Base-by-base conservation (phyloP, 2,329 filamentous ascomycete species). In the Penicillium sp. region DNA sequence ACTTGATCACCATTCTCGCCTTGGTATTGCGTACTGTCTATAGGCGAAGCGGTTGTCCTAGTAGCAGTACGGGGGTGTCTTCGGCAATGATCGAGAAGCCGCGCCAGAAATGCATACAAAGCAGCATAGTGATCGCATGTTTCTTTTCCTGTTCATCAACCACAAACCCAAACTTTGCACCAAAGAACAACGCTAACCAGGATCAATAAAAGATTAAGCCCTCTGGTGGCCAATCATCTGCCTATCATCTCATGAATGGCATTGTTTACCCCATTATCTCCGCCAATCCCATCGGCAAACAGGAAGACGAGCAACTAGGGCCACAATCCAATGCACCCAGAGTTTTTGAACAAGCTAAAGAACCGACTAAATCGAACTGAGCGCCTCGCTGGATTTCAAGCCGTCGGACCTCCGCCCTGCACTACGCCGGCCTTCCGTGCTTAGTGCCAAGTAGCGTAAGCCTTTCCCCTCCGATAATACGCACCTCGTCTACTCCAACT, bases 361-460 rank as follows among this genome's bases (percentile, higher is more conserved):
- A 54, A 28, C 49, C 33, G 42, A 17, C 30, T 24, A 6, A 15
- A 53, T 37, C 4, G 24, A 50, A 50, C 24, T 22, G n/a, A 8
- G 24, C 49, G 8, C 35, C 22, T 35, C 7, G n/a, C 22, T 37
- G 40, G 22, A 10, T n/a, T 19, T 44, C 26, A 33, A 51, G 15
- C 67, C 67, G 67, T 68, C 67, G 67, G 67, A 64, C 24, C 58
- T 68, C 67, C 67, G 67, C 59, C 59, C 54, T 58, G 56, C 45
- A 47, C 59, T 47, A 50, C 40, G 24, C 26, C 53, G 37, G 38
- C 26, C 17, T 28, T 44, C 53, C 53, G 53, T 28, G 26, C 40
- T 44, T 42, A 55, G 37, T 44, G 53, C 53, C 24, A 42, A 42
- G 37, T 42, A 42, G 24, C 37, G 38, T n/a, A 55, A 55, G 58